Evolutionary conservation across 139 green algal genomes (phyloP), one percentile per base, ranked within the genome.

Genomic region (Chlamydomonas sp.): DNA sequence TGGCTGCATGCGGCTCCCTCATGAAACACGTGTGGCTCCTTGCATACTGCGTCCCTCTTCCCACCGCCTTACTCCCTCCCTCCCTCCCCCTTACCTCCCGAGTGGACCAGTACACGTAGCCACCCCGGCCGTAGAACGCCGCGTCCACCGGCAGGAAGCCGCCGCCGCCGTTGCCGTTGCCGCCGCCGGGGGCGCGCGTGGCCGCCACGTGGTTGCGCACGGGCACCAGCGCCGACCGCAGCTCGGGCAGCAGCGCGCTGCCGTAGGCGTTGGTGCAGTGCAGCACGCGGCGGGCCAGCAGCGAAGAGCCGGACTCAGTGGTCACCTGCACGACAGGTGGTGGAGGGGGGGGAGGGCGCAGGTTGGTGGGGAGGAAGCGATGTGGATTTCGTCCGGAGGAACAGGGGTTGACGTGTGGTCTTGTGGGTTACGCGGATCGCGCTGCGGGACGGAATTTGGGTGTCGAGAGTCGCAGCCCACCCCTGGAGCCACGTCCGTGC

Each of bases 201-300:
- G 80, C 82, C 14, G 82, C 88, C 67, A 91, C 88, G 75, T 91
- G 88, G 62, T 91, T 91, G 18, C 88, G 81, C 17, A 91, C 88
- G 12, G 88, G 88, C 61, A 88, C 82, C 64, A 91, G 82, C 77
- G 66, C 85, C 5, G 0, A 7, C 2, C 62, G 68, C 31, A 91
- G 88, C 77, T 88, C 82, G 0, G 88, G 88, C n/a, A 91, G 82
- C 77, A 91, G 83, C 2, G 63, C 14, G 6, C 77, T 78, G 57
- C 62, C 72, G 67, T 89, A 91, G 3, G 75, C 88, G 69, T 91
- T 91, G 49, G 88, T 91, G 72, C 82, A 89, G 76, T 91, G 88
- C 6, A 91, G 74, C 62, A 91, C 83, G 9, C 83, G 83, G 74
- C 83, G 74, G 7, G 83, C 83, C 6, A 82, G 75, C 31, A 88